Evolutionary conservation across 768 basidiomycete genomes (phyloP).

Genomic region (Termitomyces titanicus): DNA sequence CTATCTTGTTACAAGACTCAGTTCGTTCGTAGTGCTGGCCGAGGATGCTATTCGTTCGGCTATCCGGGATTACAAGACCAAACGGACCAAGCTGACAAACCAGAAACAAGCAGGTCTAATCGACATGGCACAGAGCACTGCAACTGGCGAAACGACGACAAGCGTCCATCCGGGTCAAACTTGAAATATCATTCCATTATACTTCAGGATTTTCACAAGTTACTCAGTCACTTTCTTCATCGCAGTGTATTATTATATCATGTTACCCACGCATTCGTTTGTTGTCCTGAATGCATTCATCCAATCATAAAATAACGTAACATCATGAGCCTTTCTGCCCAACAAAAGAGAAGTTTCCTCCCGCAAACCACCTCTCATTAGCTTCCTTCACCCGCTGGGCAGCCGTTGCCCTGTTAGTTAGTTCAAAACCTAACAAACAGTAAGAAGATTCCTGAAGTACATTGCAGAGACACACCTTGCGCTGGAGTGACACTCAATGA

Average conservation of each 20-base stretch:
- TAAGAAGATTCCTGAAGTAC: conserved; percentile 11
- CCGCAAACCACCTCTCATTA: conserved; percentile 95
- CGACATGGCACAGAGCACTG: conserved; percentile 59
- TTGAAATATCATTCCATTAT: conserved; percentile 8
- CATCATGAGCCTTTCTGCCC: conserved; percentile 42
- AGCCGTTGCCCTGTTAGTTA: conserved; percentile 87
- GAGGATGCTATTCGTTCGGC: conserved; percentile 99
- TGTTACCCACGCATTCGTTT: conserved; percentile 21
- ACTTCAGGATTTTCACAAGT: not conserved
- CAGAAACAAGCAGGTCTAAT: conserved; percentile 63
- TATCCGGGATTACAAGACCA: conserved; percentile 91
- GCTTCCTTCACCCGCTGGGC: conserved; percentile 91
- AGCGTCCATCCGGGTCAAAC: conserved; percentile 44
- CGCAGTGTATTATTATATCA: conserved; percentile 31
- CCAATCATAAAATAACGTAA: not conserved
- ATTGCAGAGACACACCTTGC: conserved; percentile 57
- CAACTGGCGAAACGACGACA: conserved; percentile 50
- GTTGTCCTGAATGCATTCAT: not conserved
- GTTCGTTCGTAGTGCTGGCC: conserved; percentile 67
- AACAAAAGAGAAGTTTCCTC: conserved; percentile 77
- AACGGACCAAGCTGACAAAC: conserved; percentile 55
- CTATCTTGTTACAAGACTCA: conserved; percentile 6
- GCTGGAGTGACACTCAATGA: conserved; percentile 93
- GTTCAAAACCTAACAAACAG: conserved; percentile 69
- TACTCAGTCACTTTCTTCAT: conserved; percentile 11